Conservation (phyloP, 2,329 filamentous ascomycete species). For the Colletotrichum eremochloae region DNA sequence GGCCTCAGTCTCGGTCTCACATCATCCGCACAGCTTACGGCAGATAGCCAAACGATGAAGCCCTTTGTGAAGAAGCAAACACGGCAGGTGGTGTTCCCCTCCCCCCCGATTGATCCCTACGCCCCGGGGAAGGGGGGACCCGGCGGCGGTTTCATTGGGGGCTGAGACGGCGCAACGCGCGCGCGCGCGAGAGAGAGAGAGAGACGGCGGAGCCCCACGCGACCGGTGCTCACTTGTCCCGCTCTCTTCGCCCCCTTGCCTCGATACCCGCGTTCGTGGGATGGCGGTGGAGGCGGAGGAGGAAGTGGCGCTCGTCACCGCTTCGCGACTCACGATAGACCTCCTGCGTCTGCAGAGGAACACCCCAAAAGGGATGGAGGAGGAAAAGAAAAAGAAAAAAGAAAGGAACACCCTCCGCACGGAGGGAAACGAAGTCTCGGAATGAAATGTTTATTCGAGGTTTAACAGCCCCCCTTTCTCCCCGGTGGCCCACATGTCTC, state of each 20-base stretch:
- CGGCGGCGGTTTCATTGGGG: not conserved
- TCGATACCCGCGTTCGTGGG: conserved; percentile 8
- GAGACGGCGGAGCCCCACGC: not conserved
- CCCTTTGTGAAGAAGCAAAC: not conserved
- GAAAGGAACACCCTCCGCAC: not conserved
- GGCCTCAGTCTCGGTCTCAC: not conserved
- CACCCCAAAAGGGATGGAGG: not conserved
- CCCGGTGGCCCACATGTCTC: not conserved
- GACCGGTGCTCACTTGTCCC: not conserved
- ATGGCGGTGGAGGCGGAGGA: not conserved
- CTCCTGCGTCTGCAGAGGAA: not conserved
- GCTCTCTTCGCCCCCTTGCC: too few relatives aligned
- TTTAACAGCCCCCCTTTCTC: too few relatives aligned
- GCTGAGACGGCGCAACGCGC: not conserved
- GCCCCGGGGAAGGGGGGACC: not conserved
- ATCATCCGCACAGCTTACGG: not conserved
- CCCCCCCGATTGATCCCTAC: not conserved
- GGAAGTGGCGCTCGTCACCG: conserved; percentile 27
- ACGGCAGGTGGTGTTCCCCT: not conserved
- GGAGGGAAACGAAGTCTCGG: not conserved
- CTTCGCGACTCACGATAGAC: conserved; percentile 23
- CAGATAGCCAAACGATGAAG: not conserved
- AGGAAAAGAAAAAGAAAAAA: not conserved
- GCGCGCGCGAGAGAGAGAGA: too few relatives aligned
- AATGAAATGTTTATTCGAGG: not conserved